These are phyloP conservation scores for Collybiopsis luxurians DNA, from an alignment of 768 basidiomycete genomes.

Conservation along the genomic window DNA sequence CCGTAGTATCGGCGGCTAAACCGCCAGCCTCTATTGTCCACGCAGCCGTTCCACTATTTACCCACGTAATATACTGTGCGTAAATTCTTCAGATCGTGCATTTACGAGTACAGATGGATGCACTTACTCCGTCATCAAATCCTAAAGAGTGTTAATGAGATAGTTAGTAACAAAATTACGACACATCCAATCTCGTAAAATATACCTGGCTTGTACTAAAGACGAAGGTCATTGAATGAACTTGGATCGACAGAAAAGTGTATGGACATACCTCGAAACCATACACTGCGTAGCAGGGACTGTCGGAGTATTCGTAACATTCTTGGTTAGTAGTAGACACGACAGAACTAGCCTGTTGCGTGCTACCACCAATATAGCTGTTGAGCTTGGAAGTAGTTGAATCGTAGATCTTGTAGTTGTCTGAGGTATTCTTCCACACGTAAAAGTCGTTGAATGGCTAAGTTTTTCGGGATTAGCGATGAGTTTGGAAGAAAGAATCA, in stretches of 20 bases:
- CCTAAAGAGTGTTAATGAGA: slow-evolving; percentile 43
- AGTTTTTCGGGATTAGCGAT: neutral
- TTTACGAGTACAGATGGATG: neutral
- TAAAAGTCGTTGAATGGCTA: slow-evolving; percentile 60
- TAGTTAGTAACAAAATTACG: slow-evolving; percentile 5
- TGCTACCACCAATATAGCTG: slow-evolving; percentile 49
- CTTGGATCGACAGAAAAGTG: neutral
- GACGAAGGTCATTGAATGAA: neutral
- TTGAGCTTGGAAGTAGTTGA: slow-evolving; percentile 42
- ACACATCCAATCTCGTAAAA: neutral
- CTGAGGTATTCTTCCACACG: slow-evolving; percentile 46
- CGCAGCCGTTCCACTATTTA: slow-evolving; percentile 58
- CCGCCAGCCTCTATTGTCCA: slow-evolving; percentile 78
- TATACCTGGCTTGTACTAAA: slow-evolving; percentile 41
- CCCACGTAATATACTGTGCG: slow-evolving; percentile 80
- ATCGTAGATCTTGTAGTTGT: slow-evolving; percentile 42
- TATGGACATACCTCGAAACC: slow-evolving; percentile 60
- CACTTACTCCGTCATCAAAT: slow-evolving; percentile 60
- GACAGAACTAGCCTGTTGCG: slow-evolving; percentile 61
- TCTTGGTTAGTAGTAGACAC: slow-evolving; percentile 49
- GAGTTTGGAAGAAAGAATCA: slow-evolving; percentile 14
- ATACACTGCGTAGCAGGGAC: slow-evolving; percentile 55
- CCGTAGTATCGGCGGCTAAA: slow-evolving; percentile 56
- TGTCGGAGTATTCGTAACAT: slow-evolving; percentile 46
- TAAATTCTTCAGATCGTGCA: neutral